Percentiles rank a stretch among this genome's conserved stretches.
Conservation (phyloP, 768 basidiomycete genomes). For the Rhodotorula diobovata region DNA sequence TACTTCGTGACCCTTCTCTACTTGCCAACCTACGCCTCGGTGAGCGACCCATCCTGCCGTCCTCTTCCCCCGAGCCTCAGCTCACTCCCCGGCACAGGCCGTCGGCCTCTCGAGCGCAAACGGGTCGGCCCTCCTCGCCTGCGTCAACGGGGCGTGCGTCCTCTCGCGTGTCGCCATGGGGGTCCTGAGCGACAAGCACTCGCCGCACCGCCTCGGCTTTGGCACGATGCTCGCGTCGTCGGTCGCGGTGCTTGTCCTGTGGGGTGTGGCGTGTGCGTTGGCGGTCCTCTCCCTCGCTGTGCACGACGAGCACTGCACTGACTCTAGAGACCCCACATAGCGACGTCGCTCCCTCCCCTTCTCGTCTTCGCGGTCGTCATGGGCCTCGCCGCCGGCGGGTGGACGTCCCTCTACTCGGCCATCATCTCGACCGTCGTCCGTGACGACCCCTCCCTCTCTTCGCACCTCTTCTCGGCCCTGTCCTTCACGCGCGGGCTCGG, state of each 20-base stretch:
- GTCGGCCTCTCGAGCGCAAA: slow-evolving; percentile 8
- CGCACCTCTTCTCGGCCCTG: slow-evolving; percentile 17
- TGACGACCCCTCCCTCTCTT: slow-evolving; percentile 14
- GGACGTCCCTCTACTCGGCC: slow-evolving; percentile 11
- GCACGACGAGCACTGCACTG: no score
- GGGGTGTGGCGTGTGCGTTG: slow-evolving; percentile 14
- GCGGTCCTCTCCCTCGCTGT: not conserved
- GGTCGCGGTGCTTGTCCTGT: slow-evolving; percentile 1
- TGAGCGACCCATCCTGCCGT: not conserved
- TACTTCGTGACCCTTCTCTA: slow-evolving; percentile 16
- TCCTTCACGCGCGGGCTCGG: slow-evolving; percentile 24
- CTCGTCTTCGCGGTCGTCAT: slow-evolving; percentile 16
- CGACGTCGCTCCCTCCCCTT: slow-evolving; percentile 9
- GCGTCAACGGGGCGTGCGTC: slow-evolving; percentile 19
- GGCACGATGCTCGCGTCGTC: not conserved
- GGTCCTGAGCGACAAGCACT: slow-evolving; percentile 8
- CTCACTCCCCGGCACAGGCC: not conserved
- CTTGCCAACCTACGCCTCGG: slow-evolving; percentile 9
- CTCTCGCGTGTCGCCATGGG: slow-evolving; percentile 19
- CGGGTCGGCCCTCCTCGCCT: slow-evolving; percentile 2
- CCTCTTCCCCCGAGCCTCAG: no score
- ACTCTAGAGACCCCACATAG: not conserved
- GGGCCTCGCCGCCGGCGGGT: slow-evolving; percentile 12
- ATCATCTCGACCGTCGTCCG: slow-evolving; percentile 13
- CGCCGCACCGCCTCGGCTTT: slow-evolving; percentile 17